Conservation (phyloP, 2,329 filamentous ascomycete species). For the Diaporthe amygdali region DNA sequence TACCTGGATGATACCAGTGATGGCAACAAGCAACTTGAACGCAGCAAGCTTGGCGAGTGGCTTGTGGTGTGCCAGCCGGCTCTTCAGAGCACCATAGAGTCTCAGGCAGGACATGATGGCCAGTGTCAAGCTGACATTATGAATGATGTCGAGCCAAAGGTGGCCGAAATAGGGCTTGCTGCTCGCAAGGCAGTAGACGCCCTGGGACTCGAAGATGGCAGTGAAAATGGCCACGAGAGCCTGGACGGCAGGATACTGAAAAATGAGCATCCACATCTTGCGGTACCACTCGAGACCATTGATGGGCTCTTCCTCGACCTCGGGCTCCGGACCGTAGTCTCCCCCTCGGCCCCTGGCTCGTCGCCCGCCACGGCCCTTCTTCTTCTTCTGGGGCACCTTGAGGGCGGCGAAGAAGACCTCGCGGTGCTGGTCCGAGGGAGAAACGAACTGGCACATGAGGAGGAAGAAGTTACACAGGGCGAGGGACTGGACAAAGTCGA, state of each 20-base stretch:
- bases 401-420: slow-evolving; percentile 43
- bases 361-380: slow-evolving; percentile 23
- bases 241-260: slow-evolving; percentile 45
- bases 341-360: slow-evolving; percentile 2
- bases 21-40: slow-evolving; percentile 40
- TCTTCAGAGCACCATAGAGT: slow-evolving; percentile 34
- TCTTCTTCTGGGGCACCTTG: slow-evolving; percentile 35
- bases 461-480: slow-evolving; percentile 50
- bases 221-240: slow-evolving; percentile 47
- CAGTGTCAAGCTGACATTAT: slow-evolving; percentile 31
- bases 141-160: slow-evolving; percentile 37
- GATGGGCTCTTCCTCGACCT: slow-evolving; percentile 25
- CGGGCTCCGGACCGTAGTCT: background rate
- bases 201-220: slow-evolving; percentile 35
- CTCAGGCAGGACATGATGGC: slow-evolving; percentile 33
- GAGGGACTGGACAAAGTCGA: slow-evolving; percentile 44
- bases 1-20: slow-evolving; percentile 36
- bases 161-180: slow-evolving; percentile 36
- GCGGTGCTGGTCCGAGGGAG: slow-evolving; percentile 37
- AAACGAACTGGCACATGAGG: slow-evolving; percentile 48
- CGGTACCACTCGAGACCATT: slow-evolving; percentile 40
- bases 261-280: slow-evolving; percentile 38
- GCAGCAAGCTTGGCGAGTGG: slow-evolving; percentile 38
- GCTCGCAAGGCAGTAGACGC: slow-evolving; percentile 37
- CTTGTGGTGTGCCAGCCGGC: slow-evolving; percentile 33